A percentile compares a stretch with the other conserved stretches of the same genome.
Conservation (phyloP, 179 eudicot genomes). For the Spergularia azorica region DNA sequence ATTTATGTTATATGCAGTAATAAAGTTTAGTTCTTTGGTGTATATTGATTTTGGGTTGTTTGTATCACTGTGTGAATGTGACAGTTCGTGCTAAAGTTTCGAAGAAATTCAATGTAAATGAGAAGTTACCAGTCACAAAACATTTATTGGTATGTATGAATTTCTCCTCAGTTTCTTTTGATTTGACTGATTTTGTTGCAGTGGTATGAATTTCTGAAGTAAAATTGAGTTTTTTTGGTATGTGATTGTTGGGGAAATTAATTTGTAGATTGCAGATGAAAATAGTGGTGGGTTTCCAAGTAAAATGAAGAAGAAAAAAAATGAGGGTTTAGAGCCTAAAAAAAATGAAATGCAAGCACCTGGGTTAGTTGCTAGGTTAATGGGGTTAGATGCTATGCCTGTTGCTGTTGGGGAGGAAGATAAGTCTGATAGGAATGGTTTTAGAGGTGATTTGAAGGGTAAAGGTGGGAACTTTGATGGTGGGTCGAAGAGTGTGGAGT, state of each 20-base stretch:
- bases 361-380: slow-evolving; percentile 88
- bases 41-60: neutral
- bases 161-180: neutral
- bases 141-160: slow-evolving; percentile 53
- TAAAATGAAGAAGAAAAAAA: slow-evolving; percentile 52
- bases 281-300: slow-evolving; percentile 71
- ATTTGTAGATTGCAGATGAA: slow-evolving; percentile 72
- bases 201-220: neutral
- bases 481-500: slow-evolving; percentile 27
- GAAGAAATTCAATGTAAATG: slow-evolving; percentile 76
- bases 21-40: neutral
- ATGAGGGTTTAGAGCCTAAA: slow-evolving; percentile 38
- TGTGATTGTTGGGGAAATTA: neutral
- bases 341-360: slow-evolving; percentile 60
- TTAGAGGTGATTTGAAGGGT: slow-evolving; percentile 23
- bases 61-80: slow-evolving; percentile 23
- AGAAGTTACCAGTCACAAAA: slow-evolving; percentile 65
- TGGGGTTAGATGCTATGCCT: slow-evolving; percentile 96
- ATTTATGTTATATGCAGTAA: neutral
- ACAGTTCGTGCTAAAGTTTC: slow-evolving; percentile 71
- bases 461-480: slow-evolving; percentile 29
- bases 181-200: neutral
- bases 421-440: slow-evolving; percentile 33
- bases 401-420: slow-evolving; percentile 42
- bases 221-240: neutral